Base-by-base conservation (phyloP, 345 rosid species). In the Chamaenerion angustifolium region DNA sequence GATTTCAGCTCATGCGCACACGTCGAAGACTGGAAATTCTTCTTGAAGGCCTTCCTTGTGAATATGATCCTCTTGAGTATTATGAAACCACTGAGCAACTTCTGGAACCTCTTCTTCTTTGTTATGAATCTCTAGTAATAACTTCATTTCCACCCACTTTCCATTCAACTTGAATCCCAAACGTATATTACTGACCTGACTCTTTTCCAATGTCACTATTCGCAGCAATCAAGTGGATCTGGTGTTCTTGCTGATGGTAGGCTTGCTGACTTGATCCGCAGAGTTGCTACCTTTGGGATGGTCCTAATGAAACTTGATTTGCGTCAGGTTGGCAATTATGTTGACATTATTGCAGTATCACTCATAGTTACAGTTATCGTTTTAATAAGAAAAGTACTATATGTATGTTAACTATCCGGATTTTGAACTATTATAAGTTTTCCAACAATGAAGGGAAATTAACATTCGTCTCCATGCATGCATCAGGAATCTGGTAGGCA, bases 11-110 rank as follows among this genome's bases (percentile, higher is more conserved):
- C 63, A 69, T 72, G 80, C 87, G 71, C 80, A 72, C 98, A 42
- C 62, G 76, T 60, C 75, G 71, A 57, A 68, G 89, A 62, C 70
- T 86, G 64, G 98, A 92, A 66, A 81, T 80, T 61, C 76, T 80
- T 56, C 88, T 92, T 19, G 98, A 87, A 75, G 95, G 79, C 74
- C 83, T 87, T 71, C 98, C 95, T 14, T 84, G 98, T 65, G 98
- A 87, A 56, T 65, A 69, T 63, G 93, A 83, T 49, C 67, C 82
- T 50, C 66, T 68, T 71, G 85, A 80, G 51, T 80, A 78, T 55
- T 92, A 83, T 68, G 98, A 92, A 66, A 77, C 85, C 45, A 46
- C 80, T 42, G 81, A 87, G 45, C 96, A 92, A 57, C 80, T 92
- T 51, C 56, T 92, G 51, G 95, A 82, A 49, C 96, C 95, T 25